A percentile compares a stretch with the other conserved stretches of the same genome.
These are phyloP conservation scores for Hygrocybe coccinea DNA, from an alignment of 768 basidiomycete species.

Conservation along the genomic window DNA sequence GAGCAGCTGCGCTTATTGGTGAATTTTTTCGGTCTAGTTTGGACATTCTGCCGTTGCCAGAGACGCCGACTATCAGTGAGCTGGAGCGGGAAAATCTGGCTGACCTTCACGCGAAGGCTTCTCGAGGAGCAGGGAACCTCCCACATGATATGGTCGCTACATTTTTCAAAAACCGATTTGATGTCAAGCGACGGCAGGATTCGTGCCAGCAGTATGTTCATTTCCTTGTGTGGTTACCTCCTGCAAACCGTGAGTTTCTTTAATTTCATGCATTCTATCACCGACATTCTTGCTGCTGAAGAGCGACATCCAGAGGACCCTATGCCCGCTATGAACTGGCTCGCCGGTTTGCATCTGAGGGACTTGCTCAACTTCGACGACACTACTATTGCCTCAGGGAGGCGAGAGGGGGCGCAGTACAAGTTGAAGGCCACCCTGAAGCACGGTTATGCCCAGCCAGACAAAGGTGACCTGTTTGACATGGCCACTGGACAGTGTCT, in stretches of 20 bases:
- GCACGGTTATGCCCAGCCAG: neutral
- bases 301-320: neutral
- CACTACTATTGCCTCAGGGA: neutral
- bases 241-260: neutral
- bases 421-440: neutral
- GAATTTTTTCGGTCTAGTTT: too few relatives aligned
- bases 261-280: neutral
- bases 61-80: neutral
- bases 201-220: neutral
- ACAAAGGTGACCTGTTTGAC: neutral
- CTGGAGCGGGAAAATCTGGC: neutral
- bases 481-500: neutral
- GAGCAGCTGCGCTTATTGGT: too few relatives aligned
- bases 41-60: too few relatives aligned
- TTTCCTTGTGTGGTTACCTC: conserved; percentile 1
- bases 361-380: neutral
- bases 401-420: neutral
- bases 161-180: neutral
- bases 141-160: neutral
- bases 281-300: neutral
- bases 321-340: neutral
- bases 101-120: neutral
- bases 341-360: neutral
- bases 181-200: neutral
- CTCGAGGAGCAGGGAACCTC: neutral